Percentiles rank a stretch among this genome's conserved stretches.
Conservation (phyloP, 352 stramenopile species). For the Phytophthora pisi region DNA sequence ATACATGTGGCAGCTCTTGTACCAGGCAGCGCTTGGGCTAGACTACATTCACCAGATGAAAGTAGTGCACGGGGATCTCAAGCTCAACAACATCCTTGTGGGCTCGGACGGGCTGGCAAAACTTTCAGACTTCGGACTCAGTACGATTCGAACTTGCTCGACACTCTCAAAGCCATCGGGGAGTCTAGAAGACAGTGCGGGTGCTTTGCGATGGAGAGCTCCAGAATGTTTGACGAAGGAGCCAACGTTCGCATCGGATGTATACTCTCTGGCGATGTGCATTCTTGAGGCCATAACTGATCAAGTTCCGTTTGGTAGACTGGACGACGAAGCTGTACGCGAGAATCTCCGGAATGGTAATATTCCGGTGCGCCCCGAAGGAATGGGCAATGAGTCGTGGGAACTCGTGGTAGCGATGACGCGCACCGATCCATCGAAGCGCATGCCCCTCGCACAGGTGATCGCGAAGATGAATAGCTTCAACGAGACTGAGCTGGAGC, state of each 20-base stretch:
- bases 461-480: not conserved
- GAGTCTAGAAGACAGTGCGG: not conserved
- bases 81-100: slow-evolving; percentile 38
- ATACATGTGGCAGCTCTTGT: not conserved
- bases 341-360: not conserved
- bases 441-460: not conserved
- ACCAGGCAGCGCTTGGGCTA: slow-evolving; percentile 26
- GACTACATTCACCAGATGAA: slow-evolving; percentile 26
- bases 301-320: not conserved
- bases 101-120: slow-evolving; percentile 19
- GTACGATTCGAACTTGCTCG: slow-evolving; percentile 1
- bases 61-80: slow-evolving; percentile 36
- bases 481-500: not conserved
- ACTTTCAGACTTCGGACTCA: slow-evolving; percentile 32
- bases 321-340: not conserved
- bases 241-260: not conserved
- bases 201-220: not conserved
- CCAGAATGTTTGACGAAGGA: not conserved
- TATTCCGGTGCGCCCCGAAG: slow-evolving; percentile 9
- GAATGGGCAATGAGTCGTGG: slow-evolving; percentile 21
- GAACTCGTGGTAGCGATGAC: slow-evolving; percentile 24
- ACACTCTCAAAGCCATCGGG: not conserved
- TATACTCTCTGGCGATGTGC: not conserved
- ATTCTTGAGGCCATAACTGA: not conserved
- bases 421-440: not conserved